phyloP scores from a whole-genome alignment of 2,329 filamentous ascomycete genomes.

The Penicillium palitans region DNA sequence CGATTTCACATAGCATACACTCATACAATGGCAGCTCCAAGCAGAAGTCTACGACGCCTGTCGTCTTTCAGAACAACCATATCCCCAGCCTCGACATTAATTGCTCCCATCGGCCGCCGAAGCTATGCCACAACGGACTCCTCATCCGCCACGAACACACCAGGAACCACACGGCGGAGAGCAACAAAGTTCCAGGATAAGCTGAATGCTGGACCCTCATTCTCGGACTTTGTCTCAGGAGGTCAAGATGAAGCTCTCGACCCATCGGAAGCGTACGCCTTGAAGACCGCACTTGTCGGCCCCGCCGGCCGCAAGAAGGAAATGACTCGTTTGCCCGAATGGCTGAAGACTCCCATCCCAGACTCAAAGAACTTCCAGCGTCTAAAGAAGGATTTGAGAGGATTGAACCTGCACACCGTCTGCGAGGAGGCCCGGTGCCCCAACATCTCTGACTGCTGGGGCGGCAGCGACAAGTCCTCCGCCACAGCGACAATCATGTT shows the following conservation, averaged over 20 bases:
- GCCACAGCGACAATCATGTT: constrained; percentile 99
- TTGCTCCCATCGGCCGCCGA: constrained; percentile 27
- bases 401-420: constrained; percentile 87
- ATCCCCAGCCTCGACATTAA: constrained; percentile 16
- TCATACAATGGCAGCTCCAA: constrained; percentile 37
- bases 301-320: constrained; percentile 63
- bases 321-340: constrained; percentile 77
- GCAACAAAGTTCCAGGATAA: constrained; percentile 62
- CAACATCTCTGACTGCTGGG: constrained; percentile 98
- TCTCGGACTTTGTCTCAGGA: constrained; percentile 61
- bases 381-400: constrained; percentile 90
- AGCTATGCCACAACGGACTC: constrained; percentile 44
- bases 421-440: constrained; percentile 97
- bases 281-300: constrained; percentile 62
- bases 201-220: constrained; percentile 64
- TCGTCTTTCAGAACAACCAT: constrained; percentile 29
- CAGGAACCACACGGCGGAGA: constrained; percentile 53
- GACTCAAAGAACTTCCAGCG: constrained; percentile 84
- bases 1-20: constrained; percentile 11
- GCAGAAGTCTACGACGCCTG: constrained; percentile 35
- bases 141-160: constrained; percentile 36
- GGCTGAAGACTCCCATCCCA: constrained; percentile 96
- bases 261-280: constrained; percentile 56
- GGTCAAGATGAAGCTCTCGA: constrained; percentile 45
- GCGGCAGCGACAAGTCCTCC: constrained; percentile 79